Base-by-base conservation (phyloP, 2,329 filamentous ascomycete species). In the Aspergillus floridensis region DNA sequence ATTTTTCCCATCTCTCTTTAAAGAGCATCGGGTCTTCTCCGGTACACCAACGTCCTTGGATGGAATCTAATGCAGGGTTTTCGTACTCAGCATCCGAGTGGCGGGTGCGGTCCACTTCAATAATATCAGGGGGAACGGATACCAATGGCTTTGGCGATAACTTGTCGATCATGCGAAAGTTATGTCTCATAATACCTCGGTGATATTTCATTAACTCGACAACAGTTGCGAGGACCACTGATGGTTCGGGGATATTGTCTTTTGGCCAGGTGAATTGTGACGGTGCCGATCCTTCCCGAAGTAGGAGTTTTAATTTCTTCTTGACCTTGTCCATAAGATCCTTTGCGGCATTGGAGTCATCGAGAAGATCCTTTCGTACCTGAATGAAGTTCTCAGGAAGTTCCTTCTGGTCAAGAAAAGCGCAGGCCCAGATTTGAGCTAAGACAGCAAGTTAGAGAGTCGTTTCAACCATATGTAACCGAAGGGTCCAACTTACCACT, bases 291-390 rank as follows among this genome's bases (percentile, higher is more conserved):
- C 93, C 95, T 74, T 96, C 91, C 31, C 95, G 88, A 59, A 99
- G 78, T 21, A 99, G 82, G 1, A 91, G 88, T 79, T 99, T 99
- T 29, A 99, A 84, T 86, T 96, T 97, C 85, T 99, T 99, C 83
- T 99, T 99, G 58, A 99, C 95, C 77, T 96, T 97, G 78, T 99
- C 96, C 90, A 97, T 99, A 71, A 96, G 92, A 73, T 99, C 95
- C 75, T 99, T 99, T 59, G 95, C 95, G 4, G 95, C 95, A 74
- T 99, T 99, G 0, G 93, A 98, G 73, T 99, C 95, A 73, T 99
- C 95, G 3, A 99, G 80, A 6, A 99, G 83, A 76, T 98, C 93
- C 73, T 99, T 99, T 56, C 95, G 88, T 58, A 98, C 88, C 35
- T 87, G 89, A 63, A 99, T 96, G 65, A 91, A 92, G 68, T 96